Percentiles rank a stretch among this genome's conserved stretches.
phyloP scores from a whole-genome alignment of 805 yeast species.

The Schizosaccharomyces cryophilus region DNA sequence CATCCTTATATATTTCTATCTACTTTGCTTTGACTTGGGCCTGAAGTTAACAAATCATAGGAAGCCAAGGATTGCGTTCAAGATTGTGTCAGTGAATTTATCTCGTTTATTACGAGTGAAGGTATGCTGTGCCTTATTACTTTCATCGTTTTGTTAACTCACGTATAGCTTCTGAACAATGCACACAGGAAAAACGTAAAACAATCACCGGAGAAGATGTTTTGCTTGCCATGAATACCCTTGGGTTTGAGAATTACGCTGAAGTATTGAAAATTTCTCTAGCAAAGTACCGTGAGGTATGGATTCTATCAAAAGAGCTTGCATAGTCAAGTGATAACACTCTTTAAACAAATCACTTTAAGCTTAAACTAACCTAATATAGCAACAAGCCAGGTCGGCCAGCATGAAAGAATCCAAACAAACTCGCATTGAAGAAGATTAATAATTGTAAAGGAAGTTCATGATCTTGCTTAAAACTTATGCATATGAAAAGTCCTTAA shows the following conservation, averaged over 20 bases:
- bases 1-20: background rate
- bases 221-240: conserved; percentile 33
- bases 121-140: conserved; percentile 12
- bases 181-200: conserved; percentile 38
- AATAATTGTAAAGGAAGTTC: background rate
- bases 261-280: conserved; percentile 43
- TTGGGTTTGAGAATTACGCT: conserved; percentile 47
- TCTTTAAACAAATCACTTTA: too few relatives aligned
- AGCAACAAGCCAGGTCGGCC: background rate
- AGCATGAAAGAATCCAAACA: background rate
- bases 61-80: conserved; percentile 61
- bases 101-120: conserved; percentile 42
- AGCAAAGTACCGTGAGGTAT: conserved; percentile 35
- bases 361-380: background rate
- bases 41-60: background rate
- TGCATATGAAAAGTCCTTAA: too few relatives aligned
- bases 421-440: background rate
- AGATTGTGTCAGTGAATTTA: conserved; percentile 45
- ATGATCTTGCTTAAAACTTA: too few relatives aligned
- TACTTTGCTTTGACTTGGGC: background rate
- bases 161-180: conserved; percentile 28
- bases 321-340: too few relatives aligned
- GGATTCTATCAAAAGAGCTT: background rate
- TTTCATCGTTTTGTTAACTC: background rate
- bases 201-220: conserved; percentile 51